A percentile compares a stretch with the other conserved stretches of the same genome.
phyloP scores from a whole-genome alignment of 768 basidiomycete genomes.

The Fistulinella prunicolor region DNA sequence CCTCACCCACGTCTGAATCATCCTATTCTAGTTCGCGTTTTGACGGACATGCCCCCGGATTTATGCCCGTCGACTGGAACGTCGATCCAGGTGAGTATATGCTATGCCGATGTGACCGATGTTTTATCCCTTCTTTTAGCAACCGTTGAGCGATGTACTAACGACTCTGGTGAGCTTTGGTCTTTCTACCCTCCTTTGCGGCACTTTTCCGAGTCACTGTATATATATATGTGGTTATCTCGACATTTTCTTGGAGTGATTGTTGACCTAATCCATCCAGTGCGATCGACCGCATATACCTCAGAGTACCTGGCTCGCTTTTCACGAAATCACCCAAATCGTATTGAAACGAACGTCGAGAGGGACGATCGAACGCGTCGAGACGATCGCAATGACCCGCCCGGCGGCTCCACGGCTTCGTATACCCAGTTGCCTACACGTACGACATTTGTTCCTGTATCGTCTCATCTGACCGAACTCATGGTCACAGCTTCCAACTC shows the following conservation, averaged over 20 bases:
- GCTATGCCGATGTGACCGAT: not conserved
- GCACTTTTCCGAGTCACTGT: not conserved
- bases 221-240: not conserved
- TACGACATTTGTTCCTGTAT: not conserved
- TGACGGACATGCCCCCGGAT: not conserved
- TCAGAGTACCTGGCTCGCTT: slow-evolving; percentile 2
- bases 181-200: not conserved
- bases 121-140: slow-evolving; percentile 3
- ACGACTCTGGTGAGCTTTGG: slow-evolving; percentile 8
- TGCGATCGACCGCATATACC: slow-evolving; percentile 1
- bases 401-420: not conserved
- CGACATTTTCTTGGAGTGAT: not conserved
- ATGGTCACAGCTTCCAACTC: not conserved
- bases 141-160: not conserved
- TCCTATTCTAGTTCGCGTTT: not conserved
- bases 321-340: not conserved
- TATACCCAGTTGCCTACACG: not conserved
- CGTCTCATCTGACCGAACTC: not conserved
- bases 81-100: slow-evolving; percentile 5
- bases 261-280: slow-evolving; percentile 8
- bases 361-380: not conserved
- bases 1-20: not conserved
- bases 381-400: not conserved
- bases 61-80: slow-evolving; percentile 12
- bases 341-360: not conserved